These are phyloP conservation scores for Capronia coronata DNA, from an alignment of 2,329 filamentous ascomycete genomes.

Conservation along the genomic window DNA sequence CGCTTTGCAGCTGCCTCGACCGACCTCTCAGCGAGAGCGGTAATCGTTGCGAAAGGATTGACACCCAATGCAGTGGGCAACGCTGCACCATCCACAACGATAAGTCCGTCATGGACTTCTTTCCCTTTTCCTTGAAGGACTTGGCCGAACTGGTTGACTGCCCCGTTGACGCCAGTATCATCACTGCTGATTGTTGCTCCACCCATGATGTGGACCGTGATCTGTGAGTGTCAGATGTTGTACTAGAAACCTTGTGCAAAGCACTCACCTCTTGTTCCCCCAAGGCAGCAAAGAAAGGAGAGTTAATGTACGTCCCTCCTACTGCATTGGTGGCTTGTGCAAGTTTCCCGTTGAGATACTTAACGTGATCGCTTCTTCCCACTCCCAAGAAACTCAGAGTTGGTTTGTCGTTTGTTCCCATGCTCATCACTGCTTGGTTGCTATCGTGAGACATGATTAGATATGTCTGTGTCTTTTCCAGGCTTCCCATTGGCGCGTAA, in stretches of 20 bases:
- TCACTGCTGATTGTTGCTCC: constrained; percentile 59
- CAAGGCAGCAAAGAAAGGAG: constrained; percentile 52
- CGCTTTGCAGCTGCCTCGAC: constrained; percentile 47
- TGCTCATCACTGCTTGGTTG: constrained; percentile 53
- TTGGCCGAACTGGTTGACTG: constrained; percentile 56
- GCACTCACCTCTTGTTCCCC: constrained; percentile 42
- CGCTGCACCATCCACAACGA: constrained; percentile 56
- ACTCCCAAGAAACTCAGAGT: constrained; percentile 56
- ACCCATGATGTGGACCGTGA: constrained; percentile 62
- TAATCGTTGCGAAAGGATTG: constrained; percentile 64
- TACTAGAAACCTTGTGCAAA: background rate
- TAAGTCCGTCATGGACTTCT: constrained; percentile 52
- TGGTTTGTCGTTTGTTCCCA: constrained; percentile 53
- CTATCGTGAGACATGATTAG: constrained; percentile 62
- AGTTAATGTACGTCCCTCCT: constrained; percentile 55
- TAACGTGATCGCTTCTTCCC: constrained; percentile 20
- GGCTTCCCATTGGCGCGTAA: constrained; percentile 2
- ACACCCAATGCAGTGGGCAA: constrained; percentile 58
- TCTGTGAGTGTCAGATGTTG: constrained; percentile 21
- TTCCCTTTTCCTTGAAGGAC: constrained; percentile 50
- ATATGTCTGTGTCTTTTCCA: constrained; percentile 31
- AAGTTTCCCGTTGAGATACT: constrained; percentile 20
- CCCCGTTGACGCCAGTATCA: constrained; percentile 52
- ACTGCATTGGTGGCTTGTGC: constrained; percentile 44
- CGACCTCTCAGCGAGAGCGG: constrained; percentile 60